Evolutionary conservation across 1,139 yeast genomes (phyloP).

Genomic region (Saccharomyces hybrid): DNA sequence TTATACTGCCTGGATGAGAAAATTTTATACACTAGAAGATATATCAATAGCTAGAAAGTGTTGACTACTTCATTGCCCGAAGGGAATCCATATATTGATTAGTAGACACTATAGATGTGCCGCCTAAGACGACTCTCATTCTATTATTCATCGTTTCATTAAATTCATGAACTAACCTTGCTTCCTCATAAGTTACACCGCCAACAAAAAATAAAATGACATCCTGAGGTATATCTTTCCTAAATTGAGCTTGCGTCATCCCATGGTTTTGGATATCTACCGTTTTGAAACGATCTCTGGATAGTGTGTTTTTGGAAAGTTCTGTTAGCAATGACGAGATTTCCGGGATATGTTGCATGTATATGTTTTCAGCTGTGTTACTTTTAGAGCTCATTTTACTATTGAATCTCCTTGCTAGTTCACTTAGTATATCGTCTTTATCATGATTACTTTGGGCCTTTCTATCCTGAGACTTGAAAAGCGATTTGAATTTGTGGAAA

Average conservation of each 20-base stretch:
- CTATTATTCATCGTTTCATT: slow-evolving; percentile 44
- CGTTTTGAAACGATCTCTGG: slow-evolving; percentile 40
- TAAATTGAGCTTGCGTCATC: slow-evolving; percentile 8
- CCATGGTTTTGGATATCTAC: slow-evolving; percentile 19
- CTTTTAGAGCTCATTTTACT: slow-evolving; percentile 15
- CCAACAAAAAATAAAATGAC: slow-evolving; percentile 78
- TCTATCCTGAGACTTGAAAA: slow-evolving; percentile 4
- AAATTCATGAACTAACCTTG: slow-evolving; percentile 69
- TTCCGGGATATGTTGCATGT: slow-evolving; percentile 71
- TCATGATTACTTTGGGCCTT: neutral
- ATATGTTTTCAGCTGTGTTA: slow-evolving; percentile 42
- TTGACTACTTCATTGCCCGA: slow-evolving; percentile 2
- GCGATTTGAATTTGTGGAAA: slow-evolving; percentile 21
- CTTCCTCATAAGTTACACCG: slow-evolving; percentile 89
- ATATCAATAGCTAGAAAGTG: neutral
- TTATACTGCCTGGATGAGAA: neutral
- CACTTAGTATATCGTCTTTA: slow-evolving; percentile 29
- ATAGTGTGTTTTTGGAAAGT: slow-evolving; percentile 44
- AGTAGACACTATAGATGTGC: slow-evolving; percentile 63
- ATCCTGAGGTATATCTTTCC: slow-evolving; percentile 50
- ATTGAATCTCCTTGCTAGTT: slow-evolving; percentile 30
- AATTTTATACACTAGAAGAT: neutral
- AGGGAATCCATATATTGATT: slow-evolving; percentile 40
- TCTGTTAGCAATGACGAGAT: slow-evolving; percentile 47
- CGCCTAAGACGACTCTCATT: slow-evolving; percentile 65